Conservation (phyloP, 495 filamentous ascomycete genomes). For the Talaromyces proteolyticus region DNA sequence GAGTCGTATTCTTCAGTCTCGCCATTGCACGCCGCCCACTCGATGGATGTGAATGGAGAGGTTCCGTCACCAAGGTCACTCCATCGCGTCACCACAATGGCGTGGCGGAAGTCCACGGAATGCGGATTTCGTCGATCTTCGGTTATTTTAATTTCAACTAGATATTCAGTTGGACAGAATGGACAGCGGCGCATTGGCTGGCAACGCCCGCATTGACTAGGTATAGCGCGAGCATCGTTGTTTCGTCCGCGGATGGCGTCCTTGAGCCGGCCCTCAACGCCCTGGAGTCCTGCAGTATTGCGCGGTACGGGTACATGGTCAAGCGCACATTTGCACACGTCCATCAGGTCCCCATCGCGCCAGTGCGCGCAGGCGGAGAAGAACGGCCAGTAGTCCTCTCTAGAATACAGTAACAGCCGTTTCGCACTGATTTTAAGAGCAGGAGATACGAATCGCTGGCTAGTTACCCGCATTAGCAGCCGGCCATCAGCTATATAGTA, state of each 20-base stretch:
- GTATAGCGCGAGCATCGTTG: slow-evolving; percentile 39
- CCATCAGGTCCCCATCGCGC: slow-evolving; percentile 53
- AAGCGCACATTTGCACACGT: slow-evolving; percentile 52
- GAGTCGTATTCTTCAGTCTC: slow-evolving; percentile 41
- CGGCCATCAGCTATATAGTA: slow-evolving; percentile 45
- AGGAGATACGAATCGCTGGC: slow-evolving; percentile 34
- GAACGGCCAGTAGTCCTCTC: slow-evolving; percentile 54
- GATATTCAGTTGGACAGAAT: slow-evolving; percentile 55
- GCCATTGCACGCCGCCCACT: slow-evolving; percentile 49
- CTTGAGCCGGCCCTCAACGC: slow-evolving; percentile 31
- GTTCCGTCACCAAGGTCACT: slow-evolving; percentile 51
- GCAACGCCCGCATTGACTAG: slow-evolving; percentile 45
- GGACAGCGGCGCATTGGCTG: slow-evolving; percentile 52
- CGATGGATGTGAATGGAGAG: slow-evolving; percentile 23
- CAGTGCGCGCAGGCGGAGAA: slow-evolving; percentile 56
- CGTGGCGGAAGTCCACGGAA: slow-evolving; percentile 40
- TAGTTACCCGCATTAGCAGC: slow-evolving; percentile 47
- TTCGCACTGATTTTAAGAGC: slow-evolving; percentile 35
- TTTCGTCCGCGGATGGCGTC: slow-evolving; percentile 24
- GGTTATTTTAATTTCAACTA: slow-evolving; percentile 48
- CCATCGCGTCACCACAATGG: slow-evolving; percentile 55
- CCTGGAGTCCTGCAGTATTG: slow-evolving; percentile 29
- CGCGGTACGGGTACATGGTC: slow-evolving; percentile 43
- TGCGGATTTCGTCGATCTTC: slow-evolving; percentile 30
- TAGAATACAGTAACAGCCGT: slow-evolving; percentile 48